A percentile compares a stretch with the other conserved stretches of the same genome.
These are phyloP conservation scores for Phytophthora pisi DNA, from an alignment of 352 stramenopile species.

Conservation along the genomic window DNA sequence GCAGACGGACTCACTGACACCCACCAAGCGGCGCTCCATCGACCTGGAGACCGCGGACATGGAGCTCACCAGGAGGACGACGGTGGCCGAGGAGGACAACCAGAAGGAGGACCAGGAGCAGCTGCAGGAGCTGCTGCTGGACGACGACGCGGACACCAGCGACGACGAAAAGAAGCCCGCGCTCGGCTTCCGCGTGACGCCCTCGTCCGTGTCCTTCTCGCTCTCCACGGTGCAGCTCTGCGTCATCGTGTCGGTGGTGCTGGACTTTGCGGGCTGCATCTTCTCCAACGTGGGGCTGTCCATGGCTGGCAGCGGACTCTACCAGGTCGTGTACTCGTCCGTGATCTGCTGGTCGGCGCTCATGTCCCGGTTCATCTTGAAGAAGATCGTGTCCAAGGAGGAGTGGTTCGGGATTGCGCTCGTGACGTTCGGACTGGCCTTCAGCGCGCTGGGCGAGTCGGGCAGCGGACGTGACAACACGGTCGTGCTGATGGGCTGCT, in stretches of 20 bases:
- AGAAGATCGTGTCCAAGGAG: conserved; percentile 72
- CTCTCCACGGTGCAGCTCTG: conserved; percentile 67
- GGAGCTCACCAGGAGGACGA: conserved; percentile 60
- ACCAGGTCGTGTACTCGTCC: conserved; percentile 86
- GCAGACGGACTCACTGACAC: conserved; percentile 23
- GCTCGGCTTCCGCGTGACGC: conserved; percentile 23
- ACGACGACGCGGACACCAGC: conserved; percentile 18
- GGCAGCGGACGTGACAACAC: conserved; percentile 63
- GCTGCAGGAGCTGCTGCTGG: neutral
- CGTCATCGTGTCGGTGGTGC: conserved; percentile 67
- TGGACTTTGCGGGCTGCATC: conserved; percentile 86
- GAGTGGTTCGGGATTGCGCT: conserved; percentile 85
- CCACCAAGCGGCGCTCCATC: conserved; percentile 9
- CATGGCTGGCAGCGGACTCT: conserved; percentile 83
- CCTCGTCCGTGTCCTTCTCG: conserved; percentile 45
- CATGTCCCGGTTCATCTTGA: conserved; percentile 76
- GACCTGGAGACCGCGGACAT: conserved; percentile 30
- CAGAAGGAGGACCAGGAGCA: conserved; percentile 25
- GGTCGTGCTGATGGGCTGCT: conserved; percentile 84
- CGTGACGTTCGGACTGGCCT: conserved; percentile 83
- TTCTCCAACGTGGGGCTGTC: conserved; percentile 85
- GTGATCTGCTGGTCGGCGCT: conserved; percentile 89
- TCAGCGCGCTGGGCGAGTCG: conserved; percentile 79
- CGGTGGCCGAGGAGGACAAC: conserved; percentile 21
- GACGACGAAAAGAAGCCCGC: conserved; percentile 29